Evolutionary conservation across 1,139 yeast genomes (phyloP).

Genomic region (Debaryomyces fabryi): DNA sequence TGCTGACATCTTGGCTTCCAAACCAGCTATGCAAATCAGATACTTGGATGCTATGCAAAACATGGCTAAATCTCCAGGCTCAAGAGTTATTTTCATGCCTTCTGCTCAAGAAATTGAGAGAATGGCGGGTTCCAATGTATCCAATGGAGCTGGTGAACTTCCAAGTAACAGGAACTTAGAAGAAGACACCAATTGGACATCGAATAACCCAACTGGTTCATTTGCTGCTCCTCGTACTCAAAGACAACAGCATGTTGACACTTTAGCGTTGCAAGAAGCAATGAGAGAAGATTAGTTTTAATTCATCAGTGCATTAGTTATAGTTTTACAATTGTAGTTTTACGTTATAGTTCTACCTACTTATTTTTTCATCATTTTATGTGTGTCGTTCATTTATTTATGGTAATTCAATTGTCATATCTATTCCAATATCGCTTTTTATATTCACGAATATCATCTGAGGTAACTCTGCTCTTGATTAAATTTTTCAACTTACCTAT

Average conservation of each 20-base stretch:
- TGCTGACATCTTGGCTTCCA: constrained; percentile 74
- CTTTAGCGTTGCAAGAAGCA: constrained; percentile 36
- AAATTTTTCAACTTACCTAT: constrained; percentile 10
- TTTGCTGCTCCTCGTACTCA: constrained; percentile 13
- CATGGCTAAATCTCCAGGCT: constrained; percentile 64
- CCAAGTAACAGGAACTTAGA: constrained; percentile 14
- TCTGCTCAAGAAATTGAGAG: constrained; percentile 46
- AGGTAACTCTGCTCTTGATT: constrained; percentile 17
- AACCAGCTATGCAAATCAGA: constrained; percentile 80
- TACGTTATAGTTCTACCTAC: background rate
- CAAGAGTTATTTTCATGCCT: constrained; percentile 79
- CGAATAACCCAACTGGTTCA: constrained; percentile 4
- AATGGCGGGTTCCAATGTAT: constrained; percentile 30
- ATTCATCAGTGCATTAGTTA: background rate
- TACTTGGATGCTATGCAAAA: constrained; percentile 79
- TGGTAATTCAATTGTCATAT: constrained; percentile 1
- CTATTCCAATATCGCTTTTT: constrained; percentile 17
- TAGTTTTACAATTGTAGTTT: background rate
- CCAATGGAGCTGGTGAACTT: constrained; percentile 10
- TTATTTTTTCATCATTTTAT: background rate
- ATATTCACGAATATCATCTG: constrained; percentile 16
- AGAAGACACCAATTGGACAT: constrained; percentile 26
- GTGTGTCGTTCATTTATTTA: background rate
- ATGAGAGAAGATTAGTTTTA: constrained; percentile 14
- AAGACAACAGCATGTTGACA: constrained; percentile 21